Evolutionary conservation across 2,329 filamentous ascomycete genomes (phyloP).

Genomic region (Diaporthe sp.): DNA sequence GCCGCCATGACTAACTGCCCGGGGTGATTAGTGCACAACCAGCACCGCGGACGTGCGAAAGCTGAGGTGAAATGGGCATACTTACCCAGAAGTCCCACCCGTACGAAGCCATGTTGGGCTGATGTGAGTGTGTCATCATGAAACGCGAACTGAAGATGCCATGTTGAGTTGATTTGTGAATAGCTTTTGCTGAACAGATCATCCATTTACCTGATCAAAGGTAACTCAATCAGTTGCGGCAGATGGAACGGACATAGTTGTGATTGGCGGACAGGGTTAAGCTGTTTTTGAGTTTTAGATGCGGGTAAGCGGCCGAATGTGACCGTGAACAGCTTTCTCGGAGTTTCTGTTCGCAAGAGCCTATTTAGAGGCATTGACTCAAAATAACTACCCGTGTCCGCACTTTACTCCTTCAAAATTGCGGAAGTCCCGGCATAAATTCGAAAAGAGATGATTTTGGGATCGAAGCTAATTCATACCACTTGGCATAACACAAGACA

Average conservation of each 20-base stretch:
- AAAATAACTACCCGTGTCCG: background rate
- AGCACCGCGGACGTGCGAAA: background rate
- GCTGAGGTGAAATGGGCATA: background rate
- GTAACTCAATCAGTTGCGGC: background rate
- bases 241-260: background rate
- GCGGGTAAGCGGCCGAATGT: background rate
- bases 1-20: constrained; percentile 28
- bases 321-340: background rate
- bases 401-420: background rate
- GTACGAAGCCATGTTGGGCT: background rate
- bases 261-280: background rate
- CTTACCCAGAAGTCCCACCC: background rate
- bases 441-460: background rate
- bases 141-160: background rate
- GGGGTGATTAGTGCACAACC: background rate
- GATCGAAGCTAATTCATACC: background rate
- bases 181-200: background rate
- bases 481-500: no score
- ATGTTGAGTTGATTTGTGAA: background rate
- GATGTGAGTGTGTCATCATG: background rate
- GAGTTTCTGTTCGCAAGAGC: background rate
- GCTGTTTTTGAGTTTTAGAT: background rate
- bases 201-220: background rate
- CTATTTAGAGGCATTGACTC: background rate
- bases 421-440: background rate